Base-by-base conservation (phyloP, 768 basidiomycete genomes). In the Kwoniella dejecticola region DNA sequence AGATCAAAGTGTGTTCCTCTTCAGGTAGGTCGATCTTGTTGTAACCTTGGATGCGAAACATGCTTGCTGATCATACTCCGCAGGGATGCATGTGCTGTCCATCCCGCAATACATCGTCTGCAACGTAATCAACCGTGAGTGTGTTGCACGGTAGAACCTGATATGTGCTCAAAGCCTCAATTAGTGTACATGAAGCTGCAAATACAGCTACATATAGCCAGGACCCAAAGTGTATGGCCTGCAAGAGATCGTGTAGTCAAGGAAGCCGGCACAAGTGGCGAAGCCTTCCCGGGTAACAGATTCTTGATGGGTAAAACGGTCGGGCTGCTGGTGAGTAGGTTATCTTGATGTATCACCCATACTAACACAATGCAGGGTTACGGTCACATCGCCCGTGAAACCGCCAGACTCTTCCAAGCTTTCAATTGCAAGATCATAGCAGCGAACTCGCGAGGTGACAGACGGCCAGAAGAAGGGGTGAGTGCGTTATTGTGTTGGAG, bases 401-500 rank as follows among this genome's bases (percentile, higher is more conserved):
- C 74, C 2, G 74, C 72, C 12, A 52, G 76, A 12, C 26, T 77
- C 33, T 46, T 74, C 44, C 52, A 73, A 55, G 62, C 67, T 1
- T 69, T 76, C 33, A 67, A 71, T 15, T 62, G 63, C 24, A 52
- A 64, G 11, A 68, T 77, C 57, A 71, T 77, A 45, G 76, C 74
- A 3, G 76, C 76, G 27, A 77, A 76, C 52, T 68, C 74, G 29
- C 54, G 52, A 29, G 76, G 76, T 1, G 57, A 68, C 27, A 61
- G 60, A 27, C 56, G 60, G 12, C 33, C 54, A n/a, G 74, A 77
- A 31, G 45, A 62, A 5, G 76, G 76, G 3, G 76, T 77, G 57
- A 60, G 68, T 58, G 57, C 17, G 12, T 17, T 19, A 36, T 23
- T 56, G n/a, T 24, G 26, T 23, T 13, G 24, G 17, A 15, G 19